Evolutionary conservation across 2,329 filamentous ascomycete genomes (phyloP).

Genomic region (Epichloe scottii): DNA sequence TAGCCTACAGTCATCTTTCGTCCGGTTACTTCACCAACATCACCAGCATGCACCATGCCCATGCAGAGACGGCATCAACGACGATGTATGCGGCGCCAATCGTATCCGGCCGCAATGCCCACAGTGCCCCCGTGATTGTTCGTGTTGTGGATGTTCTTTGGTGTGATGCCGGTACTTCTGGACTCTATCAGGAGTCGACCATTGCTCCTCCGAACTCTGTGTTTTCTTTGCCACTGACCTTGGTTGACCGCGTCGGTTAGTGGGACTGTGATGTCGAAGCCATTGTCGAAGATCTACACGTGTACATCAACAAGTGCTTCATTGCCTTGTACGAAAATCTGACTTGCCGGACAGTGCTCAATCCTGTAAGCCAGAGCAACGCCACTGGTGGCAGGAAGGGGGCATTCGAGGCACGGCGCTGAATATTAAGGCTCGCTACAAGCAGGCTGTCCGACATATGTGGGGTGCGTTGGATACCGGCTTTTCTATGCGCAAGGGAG

Average conservation of each 20-base stretch:
- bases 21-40: constrained; percentile 55
- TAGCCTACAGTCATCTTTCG: constrained; percentile 60
- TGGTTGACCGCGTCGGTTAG: constrained; percentile 56
- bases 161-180: constrained; percentile 58
- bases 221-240: constrained; percentile 54
- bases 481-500: constrained; percentile 45
- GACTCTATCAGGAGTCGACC: constrained; percentile 48
- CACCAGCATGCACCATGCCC: constrained; percentile 46
- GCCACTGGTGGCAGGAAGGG: constrained; percentile 47
- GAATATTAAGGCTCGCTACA: constrained; percentile 54
- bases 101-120: constrained; percentile 62
- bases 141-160: constrained; percentile 62
- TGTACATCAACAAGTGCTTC: constrained; percentile 71
- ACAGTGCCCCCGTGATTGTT: constrained; percentile 53
- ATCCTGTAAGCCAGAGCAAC: constrained; percentile 62
- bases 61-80: constrained; percentile 46
- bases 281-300: constrained; percentile 65
- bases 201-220: constrained; percentile 62
- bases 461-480: constrained; percentile 62
- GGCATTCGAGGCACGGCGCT: constrained; percentile 40
- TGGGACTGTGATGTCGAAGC: constrained; percentile 61
- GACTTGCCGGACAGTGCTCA: constrained; percentile 49
- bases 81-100: constrained; percentile 59
- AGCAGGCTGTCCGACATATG: constrained; percentile 63
- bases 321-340: constrained; percentile 60